phyloP scores from a whole-genome alignment of 257 asterid genomes.

The Leptodermis oblonga region DNA sequence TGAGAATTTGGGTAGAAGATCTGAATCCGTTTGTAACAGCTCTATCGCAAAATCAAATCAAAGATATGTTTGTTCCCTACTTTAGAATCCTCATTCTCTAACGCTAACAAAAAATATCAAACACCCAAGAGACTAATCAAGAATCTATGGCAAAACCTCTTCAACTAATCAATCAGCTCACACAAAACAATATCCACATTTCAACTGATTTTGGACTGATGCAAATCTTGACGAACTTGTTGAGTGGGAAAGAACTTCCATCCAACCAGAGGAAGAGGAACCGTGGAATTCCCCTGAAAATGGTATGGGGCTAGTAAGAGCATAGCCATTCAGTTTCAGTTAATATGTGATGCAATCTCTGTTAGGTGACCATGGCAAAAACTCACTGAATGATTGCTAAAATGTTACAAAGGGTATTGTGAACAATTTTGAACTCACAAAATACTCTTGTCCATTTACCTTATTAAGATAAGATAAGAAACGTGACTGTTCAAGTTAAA shows the following conservation, averaged over 20 bases:
- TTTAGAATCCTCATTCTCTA: too few species aligned
- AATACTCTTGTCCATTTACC: neutral
- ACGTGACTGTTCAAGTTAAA: neutral
- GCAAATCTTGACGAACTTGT: constrained; percentile 59
- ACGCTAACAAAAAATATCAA: too few species aligned
- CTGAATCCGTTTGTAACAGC: too few species aligned
- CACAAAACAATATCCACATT: too few species aligned
- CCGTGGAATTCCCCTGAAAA: constrained; percentile 20
- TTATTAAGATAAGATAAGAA: neutral
- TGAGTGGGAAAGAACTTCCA: constrained; percentile 70
- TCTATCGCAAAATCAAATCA: too few species aligned
- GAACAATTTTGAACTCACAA: neutral
- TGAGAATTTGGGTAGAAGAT: too few species aligned
- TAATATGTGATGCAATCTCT: constrained; percentile 16
- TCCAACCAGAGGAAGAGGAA: constrained; percentile 56
- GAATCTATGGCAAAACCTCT: too few species aligned
- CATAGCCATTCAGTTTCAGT: constrained; percentile 24
- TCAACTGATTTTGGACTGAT: too few species aligned
- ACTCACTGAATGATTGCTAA: constrained; percentile 13
- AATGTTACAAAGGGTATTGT: constrained; percentile 5
- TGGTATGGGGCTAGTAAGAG: constrained; percentile 22
- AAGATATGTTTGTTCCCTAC: too few species aligned
- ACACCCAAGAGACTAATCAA: too few species aligned
- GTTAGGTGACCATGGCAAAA: constrained; percentile 36
- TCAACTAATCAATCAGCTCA: too few species aligned